Evolutionary conservation across 2,329 filamentous ascomycete genomes (phyloP), one percentile per base, ranked within the genome.

Genomic region (Penicillium brevicompactum): DNA sequence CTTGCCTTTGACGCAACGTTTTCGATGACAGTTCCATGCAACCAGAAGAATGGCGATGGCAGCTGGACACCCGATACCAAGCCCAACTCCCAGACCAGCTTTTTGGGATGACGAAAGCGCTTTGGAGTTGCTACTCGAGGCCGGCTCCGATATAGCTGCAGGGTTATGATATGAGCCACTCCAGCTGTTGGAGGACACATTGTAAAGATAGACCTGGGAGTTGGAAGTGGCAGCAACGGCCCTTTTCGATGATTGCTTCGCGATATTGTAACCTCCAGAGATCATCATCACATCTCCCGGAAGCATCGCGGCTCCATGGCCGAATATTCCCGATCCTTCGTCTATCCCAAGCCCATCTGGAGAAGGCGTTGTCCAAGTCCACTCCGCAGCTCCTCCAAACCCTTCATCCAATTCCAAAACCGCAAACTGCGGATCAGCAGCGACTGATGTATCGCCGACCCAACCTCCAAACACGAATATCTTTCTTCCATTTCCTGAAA

Each of bases 401-500:
- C 87, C 87, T 57, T 87, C 82, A 6, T 88, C 90, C 54, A 97
- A 80, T 55, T 90, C 80, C 3, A 97, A 77, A 3, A 97, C 75
- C 0, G 85, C 89, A 24, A 97, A 78, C 68, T 96, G 91, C 1
- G 94, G 94, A 30, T 87, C 80, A 0, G 94, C 94, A 1, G 92
- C 84, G 31, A 86, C 88, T 8, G 78, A 82, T 0, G 89, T 80
- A 66, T 95, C 87, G 3, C 92, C 93, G 4, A 97, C 91, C 94
- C 94, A 99, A 1, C 94, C 94, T 18, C 94, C 94, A 56, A 92
- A 81, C 1, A 99, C 77, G 40, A 96, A 78, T 8, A 97, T 79
- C n/a, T 83, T 85, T 24, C 79, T 84, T 0, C 92, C 92, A 67
- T 96, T 91, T 49, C 88, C 83, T 27, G 86, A 90, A 4, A 97